Conservation (phyloP, 2,329 filamentous ascomycete genomes). For the Dactylonectria estremocensis region DNA sequence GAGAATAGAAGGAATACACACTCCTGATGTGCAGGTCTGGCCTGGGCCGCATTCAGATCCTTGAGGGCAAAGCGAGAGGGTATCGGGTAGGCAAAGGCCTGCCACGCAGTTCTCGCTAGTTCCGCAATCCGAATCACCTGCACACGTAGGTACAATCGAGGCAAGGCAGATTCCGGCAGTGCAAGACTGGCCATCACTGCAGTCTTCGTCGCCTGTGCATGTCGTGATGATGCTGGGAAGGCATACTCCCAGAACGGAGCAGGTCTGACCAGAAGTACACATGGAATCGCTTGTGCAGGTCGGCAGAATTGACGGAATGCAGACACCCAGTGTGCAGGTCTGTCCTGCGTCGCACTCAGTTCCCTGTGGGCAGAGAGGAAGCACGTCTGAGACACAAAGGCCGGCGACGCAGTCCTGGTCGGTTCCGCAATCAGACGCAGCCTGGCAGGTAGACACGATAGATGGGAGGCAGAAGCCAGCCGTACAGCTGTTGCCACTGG, state of each 20-base stretch:
- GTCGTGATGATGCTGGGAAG: background rate
- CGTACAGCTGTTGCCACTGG: background rate
- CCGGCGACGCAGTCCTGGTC: background rate
- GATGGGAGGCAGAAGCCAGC: constrained; percentile 9
- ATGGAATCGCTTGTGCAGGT: background rate
- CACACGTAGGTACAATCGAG: constrained; percentile 14
- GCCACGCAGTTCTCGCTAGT: constrained; percentile 4
- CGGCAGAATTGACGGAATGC: constrained; percentile 9
- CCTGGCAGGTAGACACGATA: background rate
- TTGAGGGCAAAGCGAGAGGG: background rate
- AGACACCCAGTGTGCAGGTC: constrained; percentile 12
- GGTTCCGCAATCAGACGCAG: background rate
- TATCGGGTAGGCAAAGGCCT: background rate
- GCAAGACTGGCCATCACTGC: constrained; percentile 6
- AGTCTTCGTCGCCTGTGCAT: background rate
- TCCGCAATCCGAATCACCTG: background rate
- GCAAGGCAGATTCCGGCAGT: constrained; percentile 20
- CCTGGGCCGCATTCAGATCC: background rate
- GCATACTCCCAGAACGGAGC: background rate
- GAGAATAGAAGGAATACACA: background rate
- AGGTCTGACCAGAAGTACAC: background rate
- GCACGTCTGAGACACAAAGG: background rate
- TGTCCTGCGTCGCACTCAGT: background rate
- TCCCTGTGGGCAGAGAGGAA: background rate
- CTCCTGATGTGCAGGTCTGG: background rate